Evolutionary conservation across 2,329 filamentous ascomycete genomes (phyloP), one percentile per base, ranked within the genome.

Genomic region (Scleromitrula shiraiana): DNA sequence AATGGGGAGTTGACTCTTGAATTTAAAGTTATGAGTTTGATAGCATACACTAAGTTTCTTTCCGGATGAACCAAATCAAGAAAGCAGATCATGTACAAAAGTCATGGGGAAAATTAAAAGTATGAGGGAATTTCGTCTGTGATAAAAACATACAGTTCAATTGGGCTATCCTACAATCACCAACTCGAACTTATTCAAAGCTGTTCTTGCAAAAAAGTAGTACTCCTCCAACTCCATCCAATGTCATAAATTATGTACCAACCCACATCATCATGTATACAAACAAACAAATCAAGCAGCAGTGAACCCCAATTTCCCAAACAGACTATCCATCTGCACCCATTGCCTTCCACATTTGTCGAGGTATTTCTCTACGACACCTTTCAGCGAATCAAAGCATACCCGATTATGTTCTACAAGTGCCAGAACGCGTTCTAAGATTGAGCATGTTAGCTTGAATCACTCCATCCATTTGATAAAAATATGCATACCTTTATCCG

Each of bases 321-420:
- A 96, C 54, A 96, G 68, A 56, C 74, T 82, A 67, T 93, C 88
- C 90, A 95, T 96, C 57, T 88, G 85, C 44, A 96, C 90, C 88
- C 88, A 95, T 67, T 89, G 85, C 58, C 88, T 74, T 22, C 90
- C 90, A 66, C 89, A 95, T 70, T 91, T 93, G 61, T 88, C 88
- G 58, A 95, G 68, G 68, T 95, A 94, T 61, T 72, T 80, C 55
- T 91, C 88, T 5, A 95, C 87, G 12, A 89, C 80, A 6, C 75
- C 75, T 71, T 82, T 86, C 56, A 91, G 70, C 0, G 85, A 88
- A 9, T 68, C 77, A 64, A 97, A 97, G 52, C 88, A 74, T 32
- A 75, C 73, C 50, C 87, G 77, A 66, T 98, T 98, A 65, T 89
- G 82, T 63, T 90, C 86, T 3, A 82, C 88, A 49, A 96, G 70